Conservation (phyloP, 768 basidiomycete species). For the Macrolepiota fuliginosa region DNA sequence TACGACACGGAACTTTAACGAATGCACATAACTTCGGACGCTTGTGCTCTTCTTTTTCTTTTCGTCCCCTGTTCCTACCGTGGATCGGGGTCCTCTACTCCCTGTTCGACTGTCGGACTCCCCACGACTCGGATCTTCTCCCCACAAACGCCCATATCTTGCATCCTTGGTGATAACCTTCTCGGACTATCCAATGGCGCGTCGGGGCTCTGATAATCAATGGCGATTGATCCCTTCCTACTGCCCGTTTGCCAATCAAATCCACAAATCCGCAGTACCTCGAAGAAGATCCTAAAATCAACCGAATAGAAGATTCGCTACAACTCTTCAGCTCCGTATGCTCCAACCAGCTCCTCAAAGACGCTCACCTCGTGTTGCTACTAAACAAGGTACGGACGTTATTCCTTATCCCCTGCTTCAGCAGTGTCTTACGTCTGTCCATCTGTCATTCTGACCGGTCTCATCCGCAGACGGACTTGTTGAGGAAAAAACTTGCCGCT, state of each 20-base stretch:
- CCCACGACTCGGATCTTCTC: background rate
- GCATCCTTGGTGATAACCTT: background rate
- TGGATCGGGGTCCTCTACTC: background rate
- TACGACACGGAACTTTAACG: background rate
- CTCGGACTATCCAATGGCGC: background rate
- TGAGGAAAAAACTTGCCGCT: conserved; percentile 67
- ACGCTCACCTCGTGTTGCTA: conserved; percentile 71
- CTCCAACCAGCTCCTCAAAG: conserved; percentile 69
- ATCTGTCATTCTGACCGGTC: background rate
- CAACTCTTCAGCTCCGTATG: conserved; percentile 77
- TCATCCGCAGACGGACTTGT: conserved; percentile 60
- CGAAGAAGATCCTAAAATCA: conserved; percentile 77
- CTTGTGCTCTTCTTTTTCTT: background rate
- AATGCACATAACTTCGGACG: background rate
- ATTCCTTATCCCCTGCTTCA: conserved; percentile 8
- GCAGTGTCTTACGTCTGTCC: background rate
- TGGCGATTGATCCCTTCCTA: background rate
- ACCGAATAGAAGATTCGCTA: conserved; percentile 79
- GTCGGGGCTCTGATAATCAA: background rate
- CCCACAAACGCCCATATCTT: background rate
- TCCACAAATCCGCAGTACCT: conserved; percentile 52
- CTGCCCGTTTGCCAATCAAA: no score
- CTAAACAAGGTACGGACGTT: conserved; percentile 65
- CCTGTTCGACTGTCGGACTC: background rate
- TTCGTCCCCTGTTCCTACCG: background rate